Base-by-base conservation (phyloP, 2,329 filamentous ascomycete species). In the Ramularia collo-cygni region DNA sequence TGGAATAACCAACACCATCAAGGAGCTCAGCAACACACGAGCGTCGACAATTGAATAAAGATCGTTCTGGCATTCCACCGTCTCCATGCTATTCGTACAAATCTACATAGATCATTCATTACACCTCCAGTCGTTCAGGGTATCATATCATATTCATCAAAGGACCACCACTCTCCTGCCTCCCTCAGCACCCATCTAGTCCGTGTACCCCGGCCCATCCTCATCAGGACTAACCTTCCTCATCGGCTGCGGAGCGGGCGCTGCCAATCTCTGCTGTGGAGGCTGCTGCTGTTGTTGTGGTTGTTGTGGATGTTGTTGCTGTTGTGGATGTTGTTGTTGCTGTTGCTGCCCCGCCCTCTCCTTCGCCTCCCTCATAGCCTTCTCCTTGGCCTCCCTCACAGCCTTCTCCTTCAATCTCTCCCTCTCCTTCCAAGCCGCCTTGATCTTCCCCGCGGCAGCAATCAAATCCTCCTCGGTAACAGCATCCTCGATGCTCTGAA, bases 401-500 rank as follows among this genome's bases (percentile, higher is more conserved):
- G 28, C 35, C 21, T 6, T 10, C 28, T 6, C 21, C n/a, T 10
- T 15, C 58, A 3, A 43, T 42, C 30, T 38, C 27, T 70, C 64
- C 21, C 76, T 72, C 48, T 75, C 70, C 65, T 95, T 95, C 81
- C 88, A 95, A 10, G 79, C 80, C 19, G 81, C 76, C 51, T 84
- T 79, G 52, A 96, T 90, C n/a, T 65, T 69, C 27, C 73, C 75
- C 18, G 83, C 83, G 1, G 77, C 73, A 2, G 67, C 73, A 32
- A 89, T 73, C 24, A 98, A 71, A 57, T 98, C 88, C 42, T 85
- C 73, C 64, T 95, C 79, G 0, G 79, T 84, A 8, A 98, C 87
- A 1, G 79, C 80, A 56, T 95, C 87, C 45, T 79, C 75, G 53
- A 98, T 96, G 63, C 86, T 94, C 50, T 90, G 82, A 43, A 95